A percentile compares a stretch with the other conserved stretches of the same genome.
Evolutionary conservation across 306 rosid species (phyloP).

Genomic region (Prunus kanzakura): DNA sequence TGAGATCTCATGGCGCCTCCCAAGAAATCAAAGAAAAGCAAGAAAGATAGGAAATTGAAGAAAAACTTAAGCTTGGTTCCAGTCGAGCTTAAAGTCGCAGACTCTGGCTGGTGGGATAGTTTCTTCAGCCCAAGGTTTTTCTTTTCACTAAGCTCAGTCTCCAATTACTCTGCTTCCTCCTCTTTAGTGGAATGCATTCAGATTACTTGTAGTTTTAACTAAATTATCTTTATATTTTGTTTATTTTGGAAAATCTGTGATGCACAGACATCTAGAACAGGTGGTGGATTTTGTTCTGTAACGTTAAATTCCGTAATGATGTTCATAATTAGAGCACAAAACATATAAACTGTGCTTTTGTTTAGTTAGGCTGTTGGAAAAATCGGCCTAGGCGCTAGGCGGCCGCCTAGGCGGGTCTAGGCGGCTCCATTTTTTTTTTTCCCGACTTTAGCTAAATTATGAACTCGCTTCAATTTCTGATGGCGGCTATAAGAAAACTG

Average conservation of each 20-base stretch:
- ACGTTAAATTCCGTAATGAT: background rate
- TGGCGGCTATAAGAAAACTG: background rate
- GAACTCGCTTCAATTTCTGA: background rate
- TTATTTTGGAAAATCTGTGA: background rate
- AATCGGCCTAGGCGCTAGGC: too few relatives aligned
- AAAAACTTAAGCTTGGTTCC: slow-evolving; percentile 50
- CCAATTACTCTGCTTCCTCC: background rate
- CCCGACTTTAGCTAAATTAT: background rate
- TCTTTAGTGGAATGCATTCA: background rate
- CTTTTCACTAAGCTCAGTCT: background rate
- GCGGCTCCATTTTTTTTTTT: too few relatives aligned
- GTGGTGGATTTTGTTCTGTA: too few relatives aligned
- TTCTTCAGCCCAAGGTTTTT: slow-evolving; percentile 71
- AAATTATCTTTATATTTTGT: background rate
- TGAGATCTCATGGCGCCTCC: slow-evolving; percentile 58
- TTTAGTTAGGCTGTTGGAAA: background rate
- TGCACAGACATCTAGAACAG: too few relatives aligned
- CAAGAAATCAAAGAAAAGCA: slow-evolving; percentile 64
- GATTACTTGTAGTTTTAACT: background rate
- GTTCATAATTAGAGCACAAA: background rate
- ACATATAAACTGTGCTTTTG: background rate
- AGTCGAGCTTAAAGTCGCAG: slow-evolving; percentile 51
- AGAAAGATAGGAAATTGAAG: slow-evolving; percentile 64
- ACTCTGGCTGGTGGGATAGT: slow-evolving; percentile 89
- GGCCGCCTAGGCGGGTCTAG: too few relatives aligned